Percentiles rank a stretch among this genome's conserved stretches.
These are phyloP conservation scores for Striga asiatica DNA, from an alignment of 257 asterid species.

Conservation along the genomic window DNA sequence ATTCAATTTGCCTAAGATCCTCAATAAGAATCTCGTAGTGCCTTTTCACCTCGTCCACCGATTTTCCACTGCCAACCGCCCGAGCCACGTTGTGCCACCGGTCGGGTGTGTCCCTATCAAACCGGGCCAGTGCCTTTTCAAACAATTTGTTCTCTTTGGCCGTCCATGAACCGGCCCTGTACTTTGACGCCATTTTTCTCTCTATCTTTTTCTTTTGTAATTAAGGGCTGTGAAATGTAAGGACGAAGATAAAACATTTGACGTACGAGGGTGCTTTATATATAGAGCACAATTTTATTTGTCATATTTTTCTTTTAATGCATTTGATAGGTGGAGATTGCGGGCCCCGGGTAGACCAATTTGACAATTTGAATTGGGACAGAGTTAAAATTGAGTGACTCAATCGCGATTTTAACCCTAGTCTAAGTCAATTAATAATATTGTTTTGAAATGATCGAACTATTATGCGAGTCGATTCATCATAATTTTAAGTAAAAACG, in stretches of 20 bases:
- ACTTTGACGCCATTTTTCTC: background rate
- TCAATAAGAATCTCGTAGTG: constrained; percentile 63
- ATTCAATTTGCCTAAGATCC: constrained; percentile 61
- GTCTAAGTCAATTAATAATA: background rate
- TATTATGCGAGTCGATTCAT: no score
- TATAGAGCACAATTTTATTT: background rate
- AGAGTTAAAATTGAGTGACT: background rate
- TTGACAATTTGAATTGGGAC: background rate
- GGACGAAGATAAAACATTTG: background rate
- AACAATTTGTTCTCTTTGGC: constrained; percentile 65
- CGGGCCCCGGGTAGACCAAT: background rate
- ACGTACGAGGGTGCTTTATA: background rate
- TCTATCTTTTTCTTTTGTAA: background rate
- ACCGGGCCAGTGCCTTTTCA: constrained; percentile 64
- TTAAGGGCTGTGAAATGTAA: background rate
- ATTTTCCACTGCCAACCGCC: constrained; percentile 63
- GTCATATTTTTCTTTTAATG: background rate
- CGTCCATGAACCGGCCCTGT: background rate
- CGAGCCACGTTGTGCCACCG: constrained; percentile 72
- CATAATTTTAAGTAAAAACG: no score
- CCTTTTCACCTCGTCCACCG: constrained; percentile 52
- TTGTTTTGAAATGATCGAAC: no score
- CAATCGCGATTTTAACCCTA: background rate
- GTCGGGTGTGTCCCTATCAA: constrained; percentile 61
- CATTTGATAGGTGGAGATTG: background rate